Evolutionary conservation across 768 basidiomycete genomes (phyloP).

Genomic region (Lactifluus echinatus): DNA sequence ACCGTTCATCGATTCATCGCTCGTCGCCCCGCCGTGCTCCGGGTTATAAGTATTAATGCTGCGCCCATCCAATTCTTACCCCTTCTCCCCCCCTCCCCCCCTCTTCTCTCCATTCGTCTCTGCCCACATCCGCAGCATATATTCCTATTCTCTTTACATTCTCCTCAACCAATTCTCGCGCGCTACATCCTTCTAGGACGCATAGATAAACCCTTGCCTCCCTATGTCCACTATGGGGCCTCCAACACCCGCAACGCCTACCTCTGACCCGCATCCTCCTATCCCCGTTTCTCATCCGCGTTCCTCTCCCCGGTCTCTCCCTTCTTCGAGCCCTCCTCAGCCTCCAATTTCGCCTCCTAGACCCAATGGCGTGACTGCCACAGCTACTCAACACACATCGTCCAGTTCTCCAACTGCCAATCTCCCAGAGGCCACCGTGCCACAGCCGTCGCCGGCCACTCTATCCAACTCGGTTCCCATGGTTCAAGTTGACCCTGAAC

Average conservation of each 20-base stretch:
- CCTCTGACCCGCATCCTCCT: conserved; percentile 15
- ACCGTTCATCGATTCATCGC: conserved; percentile 16
- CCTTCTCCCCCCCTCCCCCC: background rate
- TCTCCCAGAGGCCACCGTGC: conserved; percentile 1
- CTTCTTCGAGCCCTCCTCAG: conserved; percentile 13
- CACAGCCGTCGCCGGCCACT: conserved; percentile 3
- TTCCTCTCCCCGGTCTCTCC: conserved; percentile 19
- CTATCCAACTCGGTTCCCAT: conserved; percentile 11
- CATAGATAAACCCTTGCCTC: conserved; percentile 6
- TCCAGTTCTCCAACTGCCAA: conserved; percentile 4
- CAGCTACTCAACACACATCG: conserved; percentile 10
- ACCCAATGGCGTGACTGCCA: background rate
- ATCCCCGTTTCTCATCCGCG: conserved; percentile 22
- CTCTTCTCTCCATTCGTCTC: background rate
- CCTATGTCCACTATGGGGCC: conserved; percentile 18
- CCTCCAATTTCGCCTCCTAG: conserved; percentile 21
- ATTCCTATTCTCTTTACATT: conserved; percentile 16
- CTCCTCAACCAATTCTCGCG: conserved; percentile 2
- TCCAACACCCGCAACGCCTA: conserved; percentile 13
- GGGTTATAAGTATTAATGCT: conserved; percentile 12
- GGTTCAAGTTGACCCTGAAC: conserved; percentile 11
- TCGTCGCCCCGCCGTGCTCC: background rate
- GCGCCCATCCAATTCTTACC: background rate
- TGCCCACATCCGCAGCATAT: conserved; percentile 14
- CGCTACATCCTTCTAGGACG: conserved; percentile 18